phyloP scores from a whole-genome alignment of 73 alveolate genomes.

The Stentor coeruleus region DNA sequence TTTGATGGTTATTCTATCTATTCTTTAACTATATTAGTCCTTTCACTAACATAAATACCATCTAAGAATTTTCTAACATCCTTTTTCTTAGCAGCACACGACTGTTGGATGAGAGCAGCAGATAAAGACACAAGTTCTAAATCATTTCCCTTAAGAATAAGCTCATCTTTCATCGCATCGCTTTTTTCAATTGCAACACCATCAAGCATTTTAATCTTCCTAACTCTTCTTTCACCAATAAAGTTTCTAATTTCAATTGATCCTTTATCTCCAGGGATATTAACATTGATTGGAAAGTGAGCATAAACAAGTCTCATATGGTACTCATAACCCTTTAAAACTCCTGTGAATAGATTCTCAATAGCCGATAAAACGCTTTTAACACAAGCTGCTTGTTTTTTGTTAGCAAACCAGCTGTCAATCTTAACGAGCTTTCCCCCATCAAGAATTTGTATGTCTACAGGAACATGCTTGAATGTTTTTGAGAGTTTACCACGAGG shows the following conservation, averaged over 20 bases:
- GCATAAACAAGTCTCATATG: constrained; percentile 66
- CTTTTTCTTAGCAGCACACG: constrained; percentile 51
- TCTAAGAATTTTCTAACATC: constrained; percentile 65
- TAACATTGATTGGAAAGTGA: constrained; percentile 61
- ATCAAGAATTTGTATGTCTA: constrained; percentile 61
- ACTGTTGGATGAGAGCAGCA: constrained; percentile 58
- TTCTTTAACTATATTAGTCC: too few species aligned
- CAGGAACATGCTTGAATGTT: constrained; percentile 75
- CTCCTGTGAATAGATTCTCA: constrained; percentile 44
- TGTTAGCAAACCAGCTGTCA: too few species aligned
- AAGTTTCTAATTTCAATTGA: constrained; percentile 54
- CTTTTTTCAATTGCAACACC: constrained; percentile 41
- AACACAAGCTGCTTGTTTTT: constrained; percentile 44
- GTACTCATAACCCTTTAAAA: constrained; percentile 56
- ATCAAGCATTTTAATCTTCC: constrained; percentile 41
- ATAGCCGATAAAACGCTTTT: constrained; percentile 42
- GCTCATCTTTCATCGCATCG: constrained; percentile 54
- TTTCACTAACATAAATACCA: constrained; percentile 61
- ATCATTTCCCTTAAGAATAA: constrained; percentile 59
- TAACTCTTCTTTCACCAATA: constrained; percentile 51
- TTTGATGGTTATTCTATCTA: too few species aligned
- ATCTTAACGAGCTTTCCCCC: too few species aligned
- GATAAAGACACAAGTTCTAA: constrained; percentile 51
- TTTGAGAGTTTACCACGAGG: constrained; percentile 72
- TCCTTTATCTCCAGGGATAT: constrained; percentile 45